Evolutionary conservation across 352 stramenopile genomes (phyloP), one percentile per base, ranked within the genome.

Genomic region (Globisporangium nagaii): DNA sequence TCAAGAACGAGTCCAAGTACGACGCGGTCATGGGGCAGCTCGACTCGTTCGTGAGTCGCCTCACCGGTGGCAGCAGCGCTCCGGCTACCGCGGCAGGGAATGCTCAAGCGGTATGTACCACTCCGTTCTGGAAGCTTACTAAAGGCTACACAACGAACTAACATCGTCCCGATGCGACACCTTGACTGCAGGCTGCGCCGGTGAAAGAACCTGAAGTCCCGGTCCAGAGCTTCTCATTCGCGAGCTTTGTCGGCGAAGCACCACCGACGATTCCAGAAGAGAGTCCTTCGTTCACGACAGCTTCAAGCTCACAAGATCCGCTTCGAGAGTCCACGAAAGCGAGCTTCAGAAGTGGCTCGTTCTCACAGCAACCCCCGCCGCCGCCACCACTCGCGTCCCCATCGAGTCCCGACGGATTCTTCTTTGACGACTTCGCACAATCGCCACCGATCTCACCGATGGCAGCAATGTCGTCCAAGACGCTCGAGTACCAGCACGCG

Each of bases 161-260:
- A 9, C 15, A 53, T n/a, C 20, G 11, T 22, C n/a, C n/a, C n/a
- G n/a, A n/a, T n/a, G n/a, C n/a, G 20, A 10, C 20, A 11, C 20
- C 5, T 4, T 37, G 45, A 32, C 57, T 40, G 48, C 51, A 35
- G 60, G 31, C 20, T 45, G 39, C n/a, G 25, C 58, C 17, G 19
- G 17, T 45, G 2, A 31, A 22, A 12, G 6, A 43, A 44, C 47
- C 40, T 3, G 56, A 66, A 2, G 40, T 45, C 1, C 63, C 65
- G 1, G 75, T 90, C 25, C 66, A 71, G 15, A 78, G 70, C 17
- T 55, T 80, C 42, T 84, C 75, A 5, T 88, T 88, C 41, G 68
- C 79, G 54, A 77, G 66, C n/a, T 90, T 88, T 52, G 73, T 85
- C 2, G 79, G 76, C 8, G 74, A 79, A 53, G 55, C 53, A 2